Conservation (phyloP, 495 filamentous ascomycete genomes). For the Hypoxylon cercidicola region DNA sequence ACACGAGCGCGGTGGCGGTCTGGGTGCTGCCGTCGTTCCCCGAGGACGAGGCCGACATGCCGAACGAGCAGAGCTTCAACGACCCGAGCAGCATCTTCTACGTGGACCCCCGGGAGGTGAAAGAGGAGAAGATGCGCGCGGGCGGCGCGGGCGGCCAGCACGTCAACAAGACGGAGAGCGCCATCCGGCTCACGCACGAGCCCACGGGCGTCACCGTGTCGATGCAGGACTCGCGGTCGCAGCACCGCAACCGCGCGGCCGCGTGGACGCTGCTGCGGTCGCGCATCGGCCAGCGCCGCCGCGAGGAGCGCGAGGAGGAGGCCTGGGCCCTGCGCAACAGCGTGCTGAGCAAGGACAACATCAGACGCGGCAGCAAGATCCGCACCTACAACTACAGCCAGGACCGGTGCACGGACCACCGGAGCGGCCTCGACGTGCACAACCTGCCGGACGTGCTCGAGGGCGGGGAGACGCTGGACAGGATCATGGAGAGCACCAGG, state of each 20-base stretch:
- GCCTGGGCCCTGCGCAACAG: constrained; percentile 76
- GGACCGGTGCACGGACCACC: constrained; percentile 92
- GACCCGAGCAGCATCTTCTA: constrained; percentile 92
- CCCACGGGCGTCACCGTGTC: constrained; percentile 86
- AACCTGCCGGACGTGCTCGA: constrained; percentile 83
- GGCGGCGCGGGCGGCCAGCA: constrained; percentile 95
- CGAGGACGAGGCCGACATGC: constrained; percentile 59
- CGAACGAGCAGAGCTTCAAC: constrained; percentile 70
- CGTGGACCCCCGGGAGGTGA: constrained; percentile 85
- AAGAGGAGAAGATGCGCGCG: constrained; percentile 89
- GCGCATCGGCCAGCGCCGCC: constrained; percentile 78
- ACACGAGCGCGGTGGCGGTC: constrained; percentile 91
- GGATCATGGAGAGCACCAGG: constrained; percentile 82
- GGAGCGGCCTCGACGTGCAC: constrained; percentile 82
- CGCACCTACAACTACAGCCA: constrained; percentile 96
- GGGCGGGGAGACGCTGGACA: constrained; percentile 75
- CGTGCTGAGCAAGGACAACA: constrained; percentile 79
- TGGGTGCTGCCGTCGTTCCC: constrained; percentile 90
- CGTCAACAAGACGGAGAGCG: constrained; percentile 97
- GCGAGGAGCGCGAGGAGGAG: constrained; percentile 88
- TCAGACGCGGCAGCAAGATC: constrained; percentile 92
- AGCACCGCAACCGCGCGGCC: constrained; percentile 84
- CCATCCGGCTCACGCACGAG: constrained; percentile 90
- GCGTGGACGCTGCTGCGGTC: constrained; percentile 89
- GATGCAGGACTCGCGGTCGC: constrained; percentile 93